These are phyloP conservation scores for Trypethelium eluteriae DNA, from an alignment of 495 filamentous ascomycete species.

Conservation along the genomic window DNA sequence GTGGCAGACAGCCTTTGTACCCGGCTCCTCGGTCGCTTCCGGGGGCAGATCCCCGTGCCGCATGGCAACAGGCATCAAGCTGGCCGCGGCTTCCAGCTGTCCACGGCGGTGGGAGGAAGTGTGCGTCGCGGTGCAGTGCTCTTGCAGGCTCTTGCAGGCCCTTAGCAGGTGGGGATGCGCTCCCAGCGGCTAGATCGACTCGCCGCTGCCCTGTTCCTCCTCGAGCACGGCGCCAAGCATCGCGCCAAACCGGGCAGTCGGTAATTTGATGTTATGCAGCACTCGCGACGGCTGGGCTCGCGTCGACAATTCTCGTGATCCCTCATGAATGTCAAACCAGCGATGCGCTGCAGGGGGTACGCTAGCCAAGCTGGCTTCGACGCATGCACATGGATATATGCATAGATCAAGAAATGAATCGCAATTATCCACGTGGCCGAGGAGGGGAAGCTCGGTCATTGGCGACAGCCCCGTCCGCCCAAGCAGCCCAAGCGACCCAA, in stretches of 20 bases:
- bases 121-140: slow-evolving; percentile 2
- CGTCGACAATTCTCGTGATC: slow-evolving; percentile 7
- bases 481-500: neutral
- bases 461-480: no score
- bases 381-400: slow-evolving; percentile 7
- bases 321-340: slow-evolving; percentile 12
- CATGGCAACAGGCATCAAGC: slow-evolving; percentile 12
- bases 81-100: slow-evolving; percentile 8
- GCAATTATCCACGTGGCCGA: slow-evolving; percentile 5
- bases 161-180: neutral
- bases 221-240: slow-evolving; percentile 9
- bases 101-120: neutral
- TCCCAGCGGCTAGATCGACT: slow-evolving; percentile 10
- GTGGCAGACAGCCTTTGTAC: slow-evolving; percentile 5
- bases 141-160: no score
- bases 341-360: slow-evolving; percentile 9
- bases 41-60: slow-evolving; percentile 11
- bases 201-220: slow-evolving; percentile 8
- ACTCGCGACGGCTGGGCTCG: neutral
- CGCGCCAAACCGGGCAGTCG: slow-evolving; percentile 7
- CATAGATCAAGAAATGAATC: neutral
- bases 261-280: slow-evolving; percentile 12
- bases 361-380: neutral
- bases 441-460: neutral
- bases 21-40: slow-evolving; percentile 6